Percentiles rank a stretch among this genome's conserved stretches.
Evolutionary conservation across 257 asterid species (phyloP).

Genomic region (Rubia yunnanensis): DNA sequence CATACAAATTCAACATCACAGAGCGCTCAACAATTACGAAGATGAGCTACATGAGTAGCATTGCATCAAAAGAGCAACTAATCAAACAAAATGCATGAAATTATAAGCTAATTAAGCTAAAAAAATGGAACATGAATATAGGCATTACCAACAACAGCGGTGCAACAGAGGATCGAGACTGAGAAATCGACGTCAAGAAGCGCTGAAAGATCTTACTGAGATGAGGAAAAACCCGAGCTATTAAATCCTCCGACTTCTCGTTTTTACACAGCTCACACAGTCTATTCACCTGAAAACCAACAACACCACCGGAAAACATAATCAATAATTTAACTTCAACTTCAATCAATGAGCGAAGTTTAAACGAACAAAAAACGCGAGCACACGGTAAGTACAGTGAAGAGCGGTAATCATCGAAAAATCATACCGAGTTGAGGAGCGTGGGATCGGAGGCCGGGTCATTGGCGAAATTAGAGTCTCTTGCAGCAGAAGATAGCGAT

Average conservation of each 20-base stretch:
- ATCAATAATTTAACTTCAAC: constrained; percentile 5
- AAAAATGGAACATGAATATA: background rate
- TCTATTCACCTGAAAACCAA: constrained; percentile 46
- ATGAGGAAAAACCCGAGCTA: constrained; percentile 78
- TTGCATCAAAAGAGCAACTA: background rate
- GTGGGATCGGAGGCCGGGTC: constrained; percentile 69
- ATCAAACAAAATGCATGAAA: background rate
- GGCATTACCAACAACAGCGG: constrained; percentile 64
- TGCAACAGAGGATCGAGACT: constrained; percentile 60
- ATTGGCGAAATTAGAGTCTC: constrained; percentile 67
- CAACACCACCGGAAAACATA: background rate
- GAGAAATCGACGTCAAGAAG: constrained; percentile 57
- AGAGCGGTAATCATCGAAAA: background rate
- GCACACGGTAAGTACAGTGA: background rate
- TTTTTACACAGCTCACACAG: constrained; percentile 59
- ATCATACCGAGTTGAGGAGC: constrained; percentile 52
- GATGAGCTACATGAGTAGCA: background rate
- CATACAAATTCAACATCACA: background rate
- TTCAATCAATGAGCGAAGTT: background rate
- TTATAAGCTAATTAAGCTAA: background rate
- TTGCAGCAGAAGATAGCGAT: constrained; percentile 54
- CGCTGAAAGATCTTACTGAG: constrained; percentile 80
- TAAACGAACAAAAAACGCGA: background rate
- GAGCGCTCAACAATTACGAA: background rate
- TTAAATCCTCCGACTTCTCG: constrained; percentile 69